Conservation (phyloP, 495 filamentous ascomycete species). For the Cudoniella acicularis region DNA sequence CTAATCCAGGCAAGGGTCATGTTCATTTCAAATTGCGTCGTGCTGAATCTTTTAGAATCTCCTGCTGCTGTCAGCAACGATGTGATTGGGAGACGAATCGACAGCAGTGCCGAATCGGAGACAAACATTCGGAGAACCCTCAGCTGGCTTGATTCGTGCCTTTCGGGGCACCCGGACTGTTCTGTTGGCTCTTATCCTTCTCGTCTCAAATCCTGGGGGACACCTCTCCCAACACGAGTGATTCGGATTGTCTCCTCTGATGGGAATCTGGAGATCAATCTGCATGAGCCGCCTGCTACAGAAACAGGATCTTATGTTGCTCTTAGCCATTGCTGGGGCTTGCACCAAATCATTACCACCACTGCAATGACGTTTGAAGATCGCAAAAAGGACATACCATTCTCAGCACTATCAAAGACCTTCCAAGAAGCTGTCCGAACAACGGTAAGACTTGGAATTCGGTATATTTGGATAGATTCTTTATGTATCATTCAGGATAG, state of each 20-base stretch:
- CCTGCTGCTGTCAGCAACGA: background rate
- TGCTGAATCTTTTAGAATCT: background rate
- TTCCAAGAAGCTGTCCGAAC: slow-evolving; percentile 23
- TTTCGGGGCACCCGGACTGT: background rate
- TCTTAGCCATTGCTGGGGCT: slow-evolving; percentile 24
- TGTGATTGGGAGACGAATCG: background rate
- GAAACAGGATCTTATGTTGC: slow-evolving; percentile 12
- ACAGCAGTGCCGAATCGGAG: background rate
- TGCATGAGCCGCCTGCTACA: background rate
- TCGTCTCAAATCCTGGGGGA: background rate
- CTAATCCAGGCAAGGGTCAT: background rate
- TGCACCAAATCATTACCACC: slow-evolving; percentile 8
- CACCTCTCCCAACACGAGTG: background rate
- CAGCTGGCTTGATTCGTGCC: background rate
- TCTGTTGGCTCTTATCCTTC: background rate
- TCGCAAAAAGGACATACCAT: background rate
- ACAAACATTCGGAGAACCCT: background rate
- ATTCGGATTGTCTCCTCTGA: background rate
- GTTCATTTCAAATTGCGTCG: background rate
- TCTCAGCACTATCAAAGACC: slow-evolving; percentile 20
- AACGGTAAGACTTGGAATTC: slow-evolving; percentile 12
- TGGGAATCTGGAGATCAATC: background rate
- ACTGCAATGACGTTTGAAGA: slow-evolving; percentile 2
- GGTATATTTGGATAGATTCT: slow-evolving; percentile 29
- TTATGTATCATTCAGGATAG: slow-evolving; percentile 21